A percentile compares a stretch with the other conserved stretches of the same genome.
Conservation (phyloP, 176 grass and related monocot species). For the Musa acuminata region DNA sequence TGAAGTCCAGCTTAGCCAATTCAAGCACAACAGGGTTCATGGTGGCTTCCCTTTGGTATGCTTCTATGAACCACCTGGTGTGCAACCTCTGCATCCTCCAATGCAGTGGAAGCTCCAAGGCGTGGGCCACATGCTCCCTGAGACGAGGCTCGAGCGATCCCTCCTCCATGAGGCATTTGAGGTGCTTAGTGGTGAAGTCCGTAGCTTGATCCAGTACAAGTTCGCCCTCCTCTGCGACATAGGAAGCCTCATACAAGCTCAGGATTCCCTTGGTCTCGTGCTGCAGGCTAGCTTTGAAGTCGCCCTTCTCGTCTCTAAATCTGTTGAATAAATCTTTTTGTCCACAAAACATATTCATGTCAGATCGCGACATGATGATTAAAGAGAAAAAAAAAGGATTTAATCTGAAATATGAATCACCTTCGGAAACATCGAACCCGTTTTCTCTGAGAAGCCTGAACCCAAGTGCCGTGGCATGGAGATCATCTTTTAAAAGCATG, state of each 20-base stretch:
- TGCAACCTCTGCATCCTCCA: constrained; percentile 6
- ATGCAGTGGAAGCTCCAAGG: constrained; percentile 9
- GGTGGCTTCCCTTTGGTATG: background rate
- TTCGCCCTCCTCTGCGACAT: background rate
- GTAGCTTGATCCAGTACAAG: background rate
- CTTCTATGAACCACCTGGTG: constrained; percentile 12
- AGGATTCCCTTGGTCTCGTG: background rate
- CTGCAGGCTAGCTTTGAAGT: background rate
- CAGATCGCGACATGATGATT: too few relatives aligned
- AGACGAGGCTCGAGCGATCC: background rate
- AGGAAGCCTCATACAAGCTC: background rate
- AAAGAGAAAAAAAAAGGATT: background rate
- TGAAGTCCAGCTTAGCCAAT: constrained; percentile 14
- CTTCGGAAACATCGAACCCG: constrained; percentile 21
- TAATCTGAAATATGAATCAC: background rate
- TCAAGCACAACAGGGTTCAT: constrained; percentile 1
- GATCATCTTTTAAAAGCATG: background rate
- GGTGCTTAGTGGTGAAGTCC: background rate
- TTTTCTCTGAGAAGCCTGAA: constrained; percentile 24
- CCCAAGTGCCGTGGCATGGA: constrained; percentile 11
- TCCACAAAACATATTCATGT: too few relatives aligned
- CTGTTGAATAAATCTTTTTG: background rate
- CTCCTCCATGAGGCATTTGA: background rate
- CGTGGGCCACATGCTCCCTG: background rate
- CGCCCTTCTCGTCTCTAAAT: background rate